phyloP scores from a whole-genome alignment of 140 eudicot genomes.

The Flaveria floridana region DNA sequence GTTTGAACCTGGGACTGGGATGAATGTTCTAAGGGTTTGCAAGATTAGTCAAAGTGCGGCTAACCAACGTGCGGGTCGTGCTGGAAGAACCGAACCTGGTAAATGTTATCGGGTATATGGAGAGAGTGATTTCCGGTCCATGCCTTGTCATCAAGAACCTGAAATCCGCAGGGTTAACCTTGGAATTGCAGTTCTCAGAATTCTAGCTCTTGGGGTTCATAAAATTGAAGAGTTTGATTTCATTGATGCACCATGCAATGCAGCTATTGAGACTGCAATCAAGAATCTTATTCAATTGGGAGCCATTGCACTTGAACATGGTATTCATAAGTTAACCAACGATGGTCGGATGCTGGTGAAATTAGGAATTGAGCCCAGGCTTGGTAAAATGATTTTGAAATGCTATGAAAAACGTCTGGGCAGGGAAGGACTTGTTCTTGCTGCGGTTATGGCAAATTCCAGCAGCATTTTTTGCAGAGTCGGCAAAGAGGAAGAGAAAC shows the following conservation, averaged over 20 bases:
- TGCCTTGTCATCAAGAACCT: conserved; percentile 81
- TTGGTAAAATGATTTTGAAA: conserved; percentile 67
- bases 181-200: conserved; percentile 82
- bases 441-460: conserved; percentile 91
- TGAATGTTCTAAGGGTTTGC: conserved; percentile 80
- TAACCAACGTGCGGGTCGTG: conserved; percentile 92
- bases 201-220: conserved; percentile 68
- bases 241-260: conserved; percentile 67
- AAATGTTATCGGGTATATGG: conserved; percentile 72
- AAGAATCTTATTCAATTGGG: conserved; percentile 73
- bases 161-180: conserved; percentile 88
- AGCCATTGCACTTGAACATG: conserved; percentile 49
- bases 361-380: conserved; percentile 87
- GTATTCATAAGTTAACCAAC: conserved; percentile 44
- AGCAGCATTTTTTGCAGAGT: conserved; percentile 88
- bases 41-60: conserved; percentile 86
- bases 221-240: conserved; percentile 62
- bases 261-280: conserved; percentile 67
- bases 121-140: conserved; percentile 47
- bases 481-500: conserved; percentile 65
- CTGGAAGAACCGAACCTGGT: conserved; percentile 95
- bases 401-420: conserved; percentile 58
- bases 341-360: conserved; percentile 59
- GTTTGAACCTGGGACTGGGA: conserved; percentile 78
- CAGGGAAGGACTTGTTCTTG: conserved; percentile 81